Evolutionary conservation across 345 rosid genomes (phyloP).

Genomic region (Moricandia arvensis): DNA sequence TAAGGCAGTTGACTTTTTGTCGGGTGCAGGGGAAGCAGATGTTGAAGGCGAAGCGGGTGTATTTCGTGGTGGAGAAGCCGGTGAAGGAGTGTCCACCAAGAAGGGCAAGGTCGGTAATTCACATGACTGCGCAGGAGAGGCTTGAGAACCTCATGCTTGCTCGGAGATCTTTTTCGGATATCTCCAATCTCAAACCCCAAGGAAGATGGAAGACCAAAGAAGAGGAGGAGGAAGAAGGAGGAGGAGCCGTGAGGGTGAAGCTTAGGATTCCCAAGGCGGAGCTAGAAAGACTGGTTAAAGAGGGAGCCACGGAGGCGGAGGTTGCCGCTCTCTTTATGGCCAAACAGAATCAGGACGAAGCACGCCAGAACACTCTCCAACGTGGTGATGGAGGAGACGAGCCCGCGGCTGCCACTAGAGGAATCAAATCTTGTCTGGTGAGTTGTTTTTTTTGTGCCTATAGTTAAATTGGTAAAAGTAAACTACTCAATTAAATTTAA

Average conservation of each 20-base stretch:
- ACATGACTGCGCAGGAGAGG: constrained; percentile 81
- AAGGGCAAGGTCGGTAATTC: constrained; percentile 78
- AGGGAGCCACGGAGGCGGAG: constrained; percentile 61
- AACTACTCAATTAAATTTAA: too few relatives aligned
- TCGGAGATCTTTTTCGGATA: constrained; percentile 80
- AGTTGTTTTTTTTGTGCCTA: too few relatives aligned
- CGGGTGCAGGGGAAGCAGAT: constrained; percentile 40
- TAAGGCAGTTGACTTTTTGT: too few relatives aligned
- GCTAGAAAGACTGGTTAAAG: constrained; percentile 65
- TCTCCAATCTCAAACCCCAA: constrained; percentile 49
- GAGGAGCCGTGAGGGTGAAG: constrained; percentile 48
- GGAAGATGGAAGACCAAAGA: constrained; percentile 10
- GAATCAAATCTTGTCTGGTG: constrained; percentile 60
- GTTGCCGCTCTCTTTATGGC: constrained; percentile 38
- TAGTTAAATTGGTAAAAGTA: too few relatives aligned
- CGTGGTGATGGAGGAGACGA: constrained; percentile 16
- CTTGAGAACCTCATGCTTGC: constrained; percentile 81
- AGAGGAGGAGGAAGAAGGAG: constrained; percentile 2
- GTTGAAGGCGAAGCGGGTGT: constrained; percentile 70
- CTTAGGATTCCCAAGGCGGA: constrained; percentile 68
- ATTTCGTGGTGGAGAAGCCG: constrained; percentile 68
- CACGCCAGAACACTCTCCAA: background rate
- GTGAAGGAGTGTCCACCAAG: constrained; percentile 51
- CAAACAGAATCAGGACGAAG: constrained; percentile 10
- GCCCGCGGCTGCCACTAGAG: constrained; percentile 11